Percentiles rank a stretch among this genome's conserved stretches.
Conservation (phyloP, 2,329 filamentous ascomycete genomes). For the Fusarium pseudonygamai region DNA sequence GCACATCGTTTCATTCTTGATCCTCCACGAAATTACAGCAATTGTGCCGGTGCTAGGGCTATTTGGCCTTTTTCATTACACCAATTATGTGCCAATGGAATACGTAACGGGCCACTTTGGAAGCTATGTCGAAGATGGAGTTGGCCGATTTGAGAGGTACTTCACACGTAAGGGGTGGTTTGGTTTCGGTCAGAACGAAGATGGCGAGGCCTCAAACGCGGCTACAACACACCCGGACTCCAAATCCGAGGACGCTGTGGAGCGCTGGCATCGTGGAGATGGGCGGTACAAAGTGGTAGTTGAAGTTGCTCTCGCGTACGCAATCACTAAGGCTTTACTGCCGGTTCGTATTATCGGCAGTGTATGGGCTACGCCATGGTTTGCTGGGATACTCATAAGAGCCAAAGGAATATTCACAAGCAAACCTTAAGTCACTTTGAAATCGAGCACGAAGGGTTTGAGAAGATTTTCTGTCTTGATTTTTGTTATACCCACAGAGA, state of each 20-base stretch:
- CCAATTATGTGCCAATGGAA: constrained; percentile 72
- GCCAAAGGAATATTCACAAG: constrained; percentile 45
- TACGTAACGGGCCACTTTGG: constrained; percentile 63
- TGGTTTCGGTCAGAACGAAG: constrained; percentile 59
- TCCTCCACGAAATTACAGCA: constrained; percentile 93
- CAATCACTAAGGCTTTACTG: constrained; percentile 85
- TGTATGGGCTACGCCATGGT: constrained; percentile 92
- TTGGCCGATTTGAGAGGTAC: constrained; percentile 80
- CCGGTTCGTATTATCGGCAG: constrained; percentile 80
- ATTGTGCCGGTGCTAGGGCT: constrained; percentile 81
- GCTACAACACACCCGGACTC: constrained; percentile 6
- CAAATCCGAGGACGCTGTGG: constrained; percentile 44
- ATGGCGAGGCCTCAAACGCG: background rate
- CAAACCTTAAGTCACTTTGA: constrained; percentile 36
- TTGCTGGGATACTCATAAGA: constrained; percentile 73
- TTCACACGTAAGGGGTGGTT: constrained; percentile 86
- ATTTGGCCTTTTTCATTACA: constrained; percentile 82
- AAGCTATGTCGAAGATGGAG: constrained; percentile 65
- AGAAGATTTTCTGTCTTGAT: constrained; percentile 40
- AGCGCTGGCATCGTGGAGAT: constrained; percentile 52
- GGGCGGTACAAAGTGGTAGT: constrained; percentile 66
- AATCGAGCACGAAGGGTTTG: constrained; percentile 6
- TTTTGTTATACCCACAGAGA: constrained; percentile 36
- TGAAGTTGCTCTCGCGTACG: constrained; percentile 87
- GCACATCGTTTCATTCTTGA: constrained; percentile 84